Conservation (phyloP, 116 monocot species). For the Posidonia oceanica region DNA sequence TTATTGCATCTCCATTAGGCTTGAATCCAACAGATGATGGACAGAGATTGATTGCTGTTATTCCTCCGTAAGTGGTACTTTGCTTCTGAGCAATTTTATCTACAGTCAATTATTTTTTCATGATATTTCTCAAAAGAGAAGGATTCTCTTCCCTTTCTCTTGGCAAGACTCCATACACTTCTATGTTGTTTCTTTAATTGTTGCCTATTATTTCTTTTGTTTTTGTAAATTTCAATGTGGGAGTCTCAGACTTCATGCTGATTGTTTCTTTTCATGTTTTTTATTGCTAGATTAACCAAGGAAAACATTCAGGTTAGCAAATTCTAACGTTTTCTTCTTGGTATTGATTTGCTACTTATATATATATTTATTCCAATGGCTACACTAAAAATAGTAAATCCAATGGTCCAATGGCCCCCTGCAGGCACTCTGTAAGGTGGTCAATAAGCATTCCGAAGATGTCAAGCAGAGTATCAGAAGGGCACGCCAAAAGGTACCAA, state of each 20-base stretch:
- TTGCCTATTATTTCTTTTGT: not conserved
- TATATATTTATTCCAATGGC: not conserved
- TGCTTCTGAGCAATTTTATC: not conserved
- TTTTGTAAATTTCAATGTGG: not conserved
- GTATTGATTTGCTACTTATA: constrained; percentile 1
- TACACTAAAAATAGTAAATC: too few species aligned
- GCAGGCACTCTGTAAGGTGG: constrained; percentile 84
- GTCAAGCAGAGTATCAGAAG: constrained; percentile 93
- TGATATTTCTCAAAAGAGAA: not conserved
- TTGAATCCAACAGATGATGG: constrained; percentile 80
- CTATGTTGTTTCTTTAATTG: not conserved
- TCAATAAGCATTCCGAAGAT: constrained; percentile 80
- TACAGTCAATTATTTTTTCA: not conserved
- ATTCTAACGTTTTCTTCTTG: not conserved
- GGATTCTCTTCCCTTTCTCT: not conserved
- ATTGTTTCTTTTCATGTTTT: not conserved
- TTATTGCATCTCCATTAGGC: constrained; percentile 78
- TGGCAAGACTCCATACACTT: not conserved
- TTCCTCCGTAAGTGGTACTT: constrained; percentile 33
- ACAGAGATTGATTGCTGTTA: constrained; percentile 63
- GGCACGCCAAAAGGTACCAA: constrained; percentile 81
- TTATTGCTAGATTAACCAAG: constrained; percentile 62
- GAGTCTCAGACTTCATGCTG: not conserved
- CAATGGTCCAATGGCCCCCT: not conserved
- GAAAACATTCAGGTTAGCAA: constrained; percentile 74